Evolutionary conservation across 2,329 filamentous ascomycete species (phyloP).

Genomic region (Aureobasidium sp.): DNA sequence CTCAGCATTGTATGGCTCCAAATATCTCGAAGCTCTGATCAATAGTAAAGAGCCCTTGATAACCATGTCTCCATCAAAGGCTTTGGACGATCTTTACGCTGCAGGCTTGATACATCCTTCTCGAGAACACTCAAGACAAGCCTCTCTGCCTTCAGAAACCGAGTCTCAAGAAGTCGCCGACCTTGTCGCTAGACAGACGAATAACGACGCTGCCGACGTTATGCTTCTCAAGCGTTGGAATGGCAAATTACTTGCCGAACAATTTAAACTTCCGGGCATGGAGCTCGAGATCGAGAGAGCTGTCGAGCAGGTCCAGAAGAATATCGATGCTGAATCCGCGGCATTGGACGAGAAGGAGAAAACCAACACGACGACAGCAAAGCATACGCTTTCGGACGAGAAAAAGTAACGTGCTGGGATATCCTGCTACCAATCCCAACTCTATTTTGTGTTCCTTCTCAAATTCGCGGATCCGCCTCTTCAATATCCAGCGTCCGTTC

Average conservation of each 20-base stretch:
- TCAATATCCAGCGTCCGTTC: neutral
- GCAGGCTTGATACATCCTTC: conserved; percentile 38
- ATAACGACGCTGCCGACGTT: conserved; percentile 35
- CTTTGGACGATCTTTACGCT: conserved; percentile 68
- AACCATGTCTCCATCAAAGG: conserved; percentile 53
- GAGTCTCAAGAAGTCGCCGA: conserved; percentile 31
- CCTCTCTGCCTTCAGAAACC: conserved; percentile 27
- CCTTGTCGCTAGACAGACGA: conserved; percentile 31
- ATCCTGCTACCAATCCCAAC: conserved; percentile 1
- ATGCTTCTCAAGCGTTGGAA: conserved; percentile 44
- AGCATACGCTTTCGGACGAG: neutral
- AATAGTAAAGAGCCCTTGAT: conserved; percentile 58
- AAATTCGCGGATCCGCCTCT: neutral
- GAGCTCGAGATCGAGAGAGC: conserved; percentile 46
- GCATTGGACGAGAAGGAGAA: conserved; percentile 13
- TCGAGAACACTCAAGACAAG: conserved; percentile 30
- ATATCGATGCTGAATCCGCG: conserved; percentile 32
- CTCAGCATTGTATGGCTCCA: conserved; percentile 68
- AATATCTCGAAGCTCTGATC: conserved; percentile 74
- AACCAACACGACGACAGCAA: neutral
- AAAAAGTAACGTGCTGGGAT: neutral
- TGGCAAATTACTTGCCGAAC: conserved; percentile 41
- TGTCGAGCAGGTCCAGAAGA: conserved; percentile 41
- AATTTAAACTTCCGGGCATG: conserved; percentile 41
- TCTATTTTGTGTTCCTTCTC: neutral